Conservation (phyloP, 2,329 filamentous ascomycete species). For the Waltergamsia citrina region DNA sequence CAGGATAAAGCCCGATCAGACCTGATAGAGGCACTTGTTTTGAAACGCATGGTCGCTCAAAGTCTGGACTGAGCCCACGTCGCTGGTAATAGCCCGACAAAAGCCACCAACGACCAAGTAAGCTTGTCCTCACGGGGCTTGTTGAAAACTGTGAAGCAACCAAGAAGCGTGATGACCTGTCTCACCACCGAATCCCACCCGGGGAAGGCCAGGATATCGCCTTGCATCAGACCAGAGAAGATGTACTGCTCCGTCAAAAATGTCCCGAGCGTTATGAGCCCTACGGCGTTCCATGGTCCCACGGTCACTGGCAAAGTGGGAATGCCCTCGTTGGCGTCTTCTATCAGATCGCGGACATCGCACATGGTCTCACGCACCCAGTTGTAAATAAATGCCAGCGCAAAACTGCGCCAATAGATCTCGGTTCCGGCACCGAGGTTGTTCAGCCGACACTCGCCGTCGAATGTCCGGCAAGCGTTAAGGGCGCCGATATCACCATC, state of each 20-base stretch:
- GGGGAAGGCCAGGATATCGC: neutral
- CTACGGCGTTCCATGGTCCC: neutral
- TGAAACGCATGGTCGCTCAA: no score
- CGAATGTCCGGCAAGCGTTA: neutral
- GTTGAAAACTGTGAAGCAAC: neutral
- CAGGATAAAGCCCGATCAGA: no score
- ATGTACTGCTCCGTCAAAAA: constrained; percentile 1
- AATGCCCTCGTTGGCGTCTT: neutral
- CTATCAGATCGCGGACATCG: neutral
- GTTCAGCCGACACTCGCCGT: neutral
- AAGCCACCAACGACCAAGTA: neutral
- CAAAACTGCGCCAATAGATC: neutral
- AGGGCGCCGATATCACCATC: constrained; percentile 1
- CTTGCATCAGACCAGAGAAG: neutral
- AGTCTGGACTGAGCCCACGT: constrained; percentile 1
- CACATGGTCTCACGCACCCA: constrained; percentile 2
- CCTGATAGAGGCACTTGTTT: no score
- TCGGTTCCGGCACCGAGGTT: neutral
- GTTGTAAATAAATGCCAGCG: constrained; percentile 1
- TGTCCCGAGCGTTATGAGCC: neutral
- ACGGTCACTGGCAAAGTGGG: constrained; percentile 1
- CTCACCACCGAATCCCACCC: neutral
- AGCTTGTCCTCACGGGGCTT: neutral
- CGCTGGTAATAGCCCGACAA: neutral
- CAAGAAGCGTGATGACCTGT: neutral